Conservation (phyloP, 352 stramenopile genomes). For the Phytophthora colocasiae region DNA sequence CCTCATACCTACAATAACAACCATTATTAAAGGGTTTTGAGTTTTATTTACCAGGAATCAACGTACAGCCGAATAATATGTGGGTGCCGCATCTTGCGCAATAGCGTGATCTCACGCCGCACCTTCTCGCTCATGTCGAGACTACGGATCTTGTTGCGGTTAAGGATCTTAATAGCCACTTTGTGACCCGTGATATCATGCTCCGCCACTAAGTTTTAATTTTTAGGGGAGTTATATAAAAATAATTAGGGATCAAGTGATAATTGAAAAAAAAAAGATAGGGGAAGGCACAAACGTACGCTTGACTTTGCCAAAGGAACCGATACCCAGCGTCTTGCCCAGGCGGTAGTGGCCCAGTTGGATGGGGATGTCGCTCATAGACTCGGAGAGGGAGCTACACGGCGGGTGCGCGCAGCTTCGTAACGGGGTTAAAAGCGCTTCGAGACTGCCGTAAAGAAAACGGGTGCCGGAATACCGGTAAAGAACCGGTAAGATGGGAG, state of each 20-base stretch:
- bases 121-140: slow-evolving; percentile 99
- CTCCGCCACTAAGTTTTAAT: slow-evolving; percentile 88
- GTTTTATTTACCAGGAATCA: background rate
- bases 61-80: slow-evolving; percentile 99
- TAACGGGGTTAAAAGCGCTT: slow-evolving; percentile 5
- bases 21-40: slow-evolving; percentile 1
- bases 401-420: slow-evolving; percentile 3
- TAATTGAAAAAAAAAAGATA: no score
- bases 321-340: slow-evolving; percentile 99
- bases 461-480: background rate
- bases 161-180: slow-evolving; percentile 99
- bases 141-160: slow-evolving; percentile 98
- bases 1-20: slow-evolving; percentile 87
- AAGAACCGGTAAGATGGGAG: background rate
- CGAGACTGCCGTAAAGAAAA: slow-evolving; percentile 13
- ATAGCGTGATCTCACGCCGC: slow-evolving; percentile 98
- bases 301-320: slow-evolving; percentile 99
- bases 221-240: no score
- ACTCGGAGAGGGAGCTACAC: slow-evolving; percentile 1
- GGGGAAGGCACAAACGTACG: slow-evolving; percentile 57
- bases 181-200: slow-evolving; percentile 99
- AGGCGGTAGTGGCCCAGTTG: slow-evolving; percentile 98
- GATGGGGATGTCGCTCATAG: slow-evolving; percentile 91
- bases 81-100: slow-evolving; percentile 98
- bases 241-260: no score